Percentiles rank a stretch among this genome's conserved stretches.
Evolutionary conservation across 768 basidiomycete genomes (phyloP).

Genomic region (Galerina sulciceps): DNA sequence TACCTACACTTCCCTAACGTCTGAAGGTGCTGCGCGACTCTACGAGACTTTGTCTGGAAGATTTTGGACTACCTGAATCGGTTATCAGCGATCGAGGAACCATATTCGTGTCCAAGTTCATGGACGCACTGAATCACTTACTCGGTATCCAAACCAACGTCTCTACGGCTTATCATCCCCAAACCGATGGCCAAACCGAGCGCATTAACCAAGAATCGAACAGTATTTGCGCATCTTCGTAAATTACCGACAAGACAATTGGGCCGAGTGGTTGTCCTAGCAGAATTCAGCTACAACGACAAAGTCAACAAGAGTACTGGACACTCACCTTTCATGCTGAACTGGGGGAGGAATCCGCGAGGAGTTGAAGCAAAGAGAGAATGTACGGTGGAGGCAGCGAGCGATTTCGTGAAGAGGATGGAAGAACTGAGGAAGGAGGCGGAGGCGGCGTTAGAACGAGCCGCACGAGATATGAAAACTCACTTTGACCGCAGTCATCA

Average conservation of each 20-base stretch:
- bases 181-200: conserved; percentile 27
- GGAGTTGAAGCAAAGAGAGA: background rate
- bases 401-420: conserved; percentile 25
- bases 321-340: conserved; percentile 30
- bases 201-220: conserved; percentile 25
- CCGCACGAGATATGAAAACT: conserved; percentile 24
- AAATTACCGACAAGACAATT: conserved; percentile 15
- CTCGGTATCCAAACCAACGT: conserved; percentile 11
- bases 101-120: conserved; percentile 26
- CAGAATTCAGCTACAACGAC: conserved; percentile 24
- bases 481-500: background rate
- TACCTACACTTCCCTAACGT: background rate
- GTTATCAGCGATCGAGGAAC: conserved; percentile 18
- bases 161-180: conserved; percentile 15
- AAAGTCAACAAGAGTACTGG: background rate
- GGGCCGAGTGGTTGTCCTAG: conserved; percentile 10
- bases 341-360: conserved; percentile 3
- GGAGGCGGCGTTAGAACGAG: conserved; percentile 13
- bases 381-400: conserved; percentile 20
- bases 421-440: conserved; percentile 20
- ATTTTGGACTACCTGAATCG: conserved; percentile 1
- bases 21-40: background rate
- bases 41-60: conserved; percentile 11
- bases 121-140: conserved; percentile 14
- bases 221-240: conserved; percentile 20